A percentile compares a stretch with the other conserved stretches of the same genome.
These are phyloP conservation scores for Pouteria glomerata DNA, from an alignment of 148 eudicot species.

Conservation along the genomic window DNA sequence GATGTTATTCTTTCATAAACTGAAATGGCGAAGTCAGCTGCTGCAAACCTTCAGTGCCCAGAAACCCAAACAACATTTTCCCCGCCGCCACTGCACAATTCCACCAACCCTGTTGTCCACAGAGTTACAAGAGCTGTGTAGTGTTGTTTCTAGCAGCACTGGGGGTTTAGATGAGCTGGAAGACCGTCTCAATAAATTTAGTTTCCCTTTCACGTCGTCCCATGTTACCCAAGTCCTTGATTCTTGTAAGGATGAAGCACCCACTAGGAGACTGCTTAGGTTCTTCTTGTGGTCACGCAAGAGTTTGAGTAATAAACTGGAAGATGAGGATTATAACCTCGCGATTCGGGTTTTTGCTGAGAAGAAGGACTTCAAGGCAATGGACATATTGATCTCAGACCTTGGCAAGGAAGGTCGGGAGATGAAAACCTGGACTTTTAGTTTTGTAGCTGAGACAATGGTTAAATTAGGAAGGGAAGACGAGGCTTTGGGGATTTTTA, in stretches of 20 bases:
- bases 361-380: conserved; percentile 47
- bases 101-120: conserved; percentile 5
- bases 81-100: conserved; percentile 19
- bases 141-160: conserved; percentile 36
- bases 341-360: conserved; percentile 49
- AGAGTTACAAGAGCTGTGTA: conserved; percentile 34
- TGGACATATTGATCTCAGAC: conserved; percentile 44
- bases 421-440: conserved; percentile 45
- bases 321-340: conserved; percentile 39
- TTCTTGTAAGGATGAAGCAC: conserved; percentile 44
- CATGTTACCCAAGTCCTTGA: conserved; percentile 44
- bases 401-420: conserved; percentile 42
- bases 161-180: conserved; percentile 57
- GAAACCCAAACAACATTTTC: conserved; percentile 15
- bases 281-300: conserved; percentile 60
- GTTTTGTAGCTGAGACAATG: conserved; percentile 37
- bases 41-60: conserved; percentile 22
- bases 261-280: conserved; percentile 46
- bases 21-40: conserved; percentile 1
- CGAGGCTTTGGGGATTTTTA: conserved; percentile 63
- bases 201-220: conserved; percentile 30
- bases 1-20: conserved; percentile 7
- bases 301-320: conserved; percentile 29
- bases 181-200: conserved; percentile 29
- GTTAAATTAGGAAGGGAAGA: conserved; percentile 53